Percentiles rank a stretch among this genome's conserved stretches.
Conservation (phyloP, 2,329 filamentous ascomycete genomes). For the Aureobasidium lini region DNA sequence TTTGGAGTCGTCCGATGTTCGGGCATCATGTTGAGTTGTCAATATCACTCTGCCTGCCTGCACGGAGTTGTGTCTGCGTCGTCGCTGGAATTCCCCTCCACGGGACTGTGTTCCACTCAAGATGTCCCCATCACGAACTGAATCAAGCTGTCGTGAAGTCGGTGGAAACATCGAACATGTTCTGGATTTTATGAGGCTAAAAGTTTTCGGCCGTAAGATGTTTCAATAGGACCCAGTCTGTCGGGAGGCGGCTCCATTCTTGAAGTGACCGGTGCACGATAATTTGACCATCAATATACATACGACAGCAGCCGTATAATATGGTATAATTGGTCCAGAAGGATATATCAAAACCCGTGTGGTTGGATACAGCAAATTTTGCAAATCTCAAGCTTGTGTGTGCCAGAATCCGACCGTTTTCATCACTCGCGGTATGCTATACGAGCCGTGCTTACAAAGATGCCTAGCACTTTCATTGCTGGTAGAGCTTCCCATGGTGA, state of each 20-base stretch:
- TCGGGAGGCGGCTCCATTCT: not conserved
- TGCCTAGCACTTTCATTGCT: too few species aligned
- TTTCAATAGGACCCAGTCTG: not conserved
- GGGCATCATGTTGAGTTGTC: not conserved
- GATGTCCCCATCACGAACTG: not conserved
- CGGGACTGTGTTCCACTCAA: too few species aligned
- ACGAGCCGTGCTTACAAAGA: too few species aligned
- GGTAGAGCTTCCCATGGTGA: too few species aligned
- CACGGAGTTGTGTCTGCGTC: not conserved
- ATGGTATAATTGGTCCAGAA: too few species aligned
- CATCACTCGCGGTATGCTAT: too few species aligned
- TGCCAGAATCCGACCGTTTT: too few species aligned
- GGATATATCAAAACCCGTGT: too few species aligned
- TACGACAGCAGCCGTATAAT: too few species aligned
- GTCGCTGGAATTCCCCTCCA: too few species aligned
- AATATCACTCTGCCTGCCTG: not conserved
- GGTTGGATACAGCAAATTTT: too few species aligned
- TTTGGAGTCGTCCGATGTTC: not conserved
- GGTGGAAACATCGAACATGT: not conserved
- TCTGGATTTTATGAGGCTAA: not conserved
- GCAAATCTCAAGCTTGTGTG: too few species aligned
- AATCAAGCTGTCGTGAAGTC: not conserved
- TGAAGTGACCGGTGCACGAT: not conserved
- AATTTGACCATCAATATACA: not conserved
- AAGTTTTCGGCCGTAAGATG: conserved; percentile 2